Percentiles rank a stretch among this genome's conserved stretches.
Evolutionary conservation across 75 land plant genomes (phyloP).

Genomic region (Adiantum capillusveneris): DNA sequence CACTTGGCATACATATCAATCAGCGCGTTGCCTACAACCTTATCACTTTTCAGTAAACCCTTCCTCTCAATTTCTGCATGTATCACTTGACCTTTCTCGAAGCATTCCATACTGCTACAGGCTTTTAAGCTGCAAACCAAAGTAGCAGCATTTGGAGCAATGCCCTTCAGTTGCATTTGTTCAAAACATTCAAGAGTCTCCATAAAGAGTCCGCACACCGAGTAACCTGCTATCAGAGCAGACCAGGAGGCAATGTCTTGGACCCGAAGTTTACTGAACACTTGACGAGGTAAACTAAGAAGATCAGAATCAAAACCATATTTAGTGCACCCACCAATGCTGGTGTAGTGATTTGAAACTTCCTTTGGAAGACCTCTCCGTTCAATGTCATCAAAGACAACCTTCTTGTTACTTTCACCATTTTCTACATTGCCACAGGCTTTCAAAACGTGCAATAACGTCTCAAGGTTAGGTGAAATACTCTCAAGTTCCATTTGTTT

Average conservation of each 20-base stretch:
- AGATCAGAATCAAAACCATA: no score
- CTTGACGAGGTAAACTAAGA: no score
- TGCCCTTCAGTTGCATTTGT: constrained; percentile 21
- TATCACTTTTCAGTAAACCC: background rate
- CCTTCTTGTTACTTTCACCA: background rate
- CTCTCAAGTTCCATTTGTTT: constrained; percentile 23
- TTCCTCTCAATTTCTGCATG: background rate
- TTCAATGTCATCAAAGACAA: no score
- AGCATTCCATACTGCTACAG: background rate
- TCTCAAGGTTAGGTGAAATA: background rate
- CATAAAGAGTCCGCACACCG: no score
- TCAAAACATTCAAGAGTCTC: constrained; percentile 10
- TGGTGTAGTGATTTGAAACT: no score
- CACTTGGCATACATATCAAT: constrained; percentile 36
- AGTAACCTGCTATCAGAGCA: no score
- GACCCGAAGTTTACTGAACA: no score
- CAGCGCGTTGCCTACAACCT: constrained; percentile 4
- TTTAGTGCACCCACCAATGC: no score
- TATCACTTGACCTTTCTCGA: constrained; percentile 1
- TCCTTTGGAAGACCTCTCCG: no score
- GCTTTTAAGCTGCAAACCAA: background rate
- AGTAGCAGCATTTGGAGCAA: background rate
- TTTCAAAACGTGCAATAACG: background rate
- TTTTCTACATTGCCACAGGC: constrained; percentile 1
- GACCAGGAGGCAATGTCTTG: no score